Evolutionary conservation across 768 basidiomycete species (phyloP).

Genomic region (Termitomyces sp.): DNA sequence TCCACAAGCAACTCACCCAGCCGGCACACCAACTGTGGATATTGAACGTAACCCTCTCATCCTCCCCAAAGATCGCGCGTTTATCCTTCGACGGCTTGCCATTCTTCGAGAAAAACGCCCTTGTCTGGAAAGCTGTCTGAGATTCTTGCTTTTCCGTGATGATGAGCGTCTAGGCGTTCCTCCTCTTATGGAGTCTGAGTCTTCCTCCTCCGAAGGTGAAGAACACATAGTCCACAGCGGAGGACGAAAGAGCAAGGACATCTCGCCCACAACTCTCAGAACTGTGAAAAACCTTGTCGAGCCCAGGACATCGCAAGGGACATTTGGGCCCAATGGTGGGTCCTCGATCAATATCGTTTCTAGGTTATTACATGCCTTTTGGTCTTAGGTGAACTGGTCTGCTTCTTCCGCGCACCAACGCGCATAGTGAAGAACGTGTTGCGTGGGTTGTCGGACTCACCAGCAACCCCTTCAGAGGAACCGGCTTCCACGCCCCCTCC

Average conservation of each 20-base stretch:
- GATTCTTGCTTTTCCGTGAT: conserved; percentile 71
- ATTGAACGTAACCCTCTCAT: conserved; percentile 82
- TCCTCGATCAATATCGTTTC: neutral
- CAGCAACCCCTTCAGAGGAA: conserved; percentile 27
- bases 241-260: conserved; percentile 37
- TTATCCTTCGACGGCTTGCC: conserved; percentile 72
- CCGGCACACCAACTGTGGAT: conserved; percentile 68
- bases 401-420: conserved; percentile 77
- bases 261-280: conserved; percentile 48
- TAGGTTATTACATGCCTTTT: neutral
- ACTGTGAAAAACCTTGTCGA: conserved; percentile 77
- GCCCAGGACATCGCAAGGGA: conserved; percentile 80
- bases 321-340: conserved; percentile 85
- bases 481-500: conserved; percentile 15
- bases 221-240: conserved; percentile 18
- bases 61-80: conserved; percentile 68
- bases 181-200: conserved; percentile 46
- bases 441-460: conserved; percentile 41
- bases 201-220: conserved; percentile 53
- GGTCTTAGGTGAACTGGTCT: conserved; percentile 70
- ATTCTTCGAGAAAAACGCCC: conserved; percentile 72
- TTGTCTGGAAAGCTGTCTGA: conserved; percentile 78
- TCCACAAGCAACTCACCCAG: conserved; percentile 54
- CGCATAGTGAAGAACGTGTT: conserved; percentile 59
- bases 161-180: conserved; percentile 46